phyloP scores from a whole-genome alignment of 306 rosid genomes.

The Dalbergia oliveri region DNA sequence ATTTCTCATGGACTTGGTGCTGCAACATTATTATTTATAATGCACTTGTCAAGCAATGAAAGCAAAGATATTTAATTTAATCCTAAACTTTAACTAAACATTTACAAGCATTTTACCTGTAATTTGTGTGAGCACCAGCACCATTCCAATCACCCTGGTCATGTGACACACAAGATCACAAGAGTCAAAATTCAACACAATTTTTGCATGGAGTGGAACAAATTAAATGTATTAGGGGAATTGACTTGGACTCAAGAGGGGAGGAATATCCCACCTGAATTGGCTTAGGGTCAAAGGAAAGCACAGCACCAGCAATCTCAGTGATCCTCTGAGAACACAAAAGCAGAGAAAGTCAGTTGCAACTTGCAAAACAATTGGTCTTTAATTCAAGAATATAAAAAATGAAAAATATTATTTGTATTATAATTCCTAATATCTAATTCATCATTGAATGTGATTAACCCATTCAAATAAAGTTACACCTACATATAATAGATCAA shows the following conservation, averaged over 20 bases:
- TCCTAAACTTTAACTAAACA: not conserved
- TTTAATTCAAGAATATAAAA: not conserved
- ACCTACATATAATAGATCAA: no score
- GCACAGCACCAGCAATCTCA: conserved; percentile 83
- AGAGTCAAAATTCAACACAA: not conserved
- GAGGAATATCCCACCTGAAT: conserved; percentile 58
- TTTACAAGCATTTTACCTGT: conserved; percentile 59
- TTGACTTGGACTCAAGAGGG: no score
- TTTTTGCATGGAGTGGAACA: not conserved
- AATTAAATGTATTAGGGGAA: no score
- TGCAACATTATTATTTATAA: conserved; percentile 41
- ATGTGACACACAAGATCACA: not conserved
- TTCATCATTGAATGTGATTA: no score
- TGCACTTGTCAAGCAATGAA: not conserved
- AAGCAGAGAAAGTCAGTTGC: conserved; percentile 37
- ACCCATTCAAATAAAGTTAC: no score
- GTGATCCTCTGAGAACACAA: conserved; percentile 75
- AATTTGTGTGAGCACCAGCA: conserved; percentile 98
- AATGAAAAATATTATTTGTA: no score
- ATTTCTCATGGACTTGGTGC: conserved; percentile 85
- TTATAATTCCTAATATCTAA: no score
- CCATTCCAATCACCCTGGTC: conserved; percentile 96
- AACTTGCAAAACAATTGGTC: not conserved
- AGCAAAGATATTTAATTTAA: not conserved
- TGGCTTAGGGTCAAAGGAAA: conserved; percentile 95